phyloP scores from a whole-genome alignment of 2,329 filamentous ascomycete species.

The Penicillium sp. region DNA sequence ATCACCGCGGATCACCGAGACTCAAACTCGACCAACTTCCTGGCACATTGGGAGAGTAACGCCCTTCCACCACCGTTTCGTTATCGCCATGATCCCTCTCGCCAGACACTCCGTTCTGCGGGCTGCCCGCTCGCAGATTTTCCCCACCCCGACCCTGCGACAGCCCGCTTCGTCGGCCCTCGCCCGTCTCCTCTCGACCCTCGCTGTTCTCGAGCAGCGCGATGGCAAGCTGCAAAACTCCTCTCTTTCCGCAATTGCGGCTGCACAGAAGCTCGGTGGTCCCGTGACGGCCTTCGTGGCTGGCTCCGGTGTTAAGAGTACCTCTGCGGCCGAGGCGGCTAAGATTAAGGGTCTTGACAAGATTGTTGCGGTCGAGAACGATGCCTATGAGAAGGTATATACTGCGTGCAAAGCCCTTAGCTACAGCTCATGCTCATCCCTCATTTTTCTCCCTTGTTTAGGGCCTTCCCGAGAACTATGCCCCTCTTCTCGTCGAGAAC shows the following conservation, averaged over 20 bases:
- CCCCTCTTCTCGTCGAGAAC: slow-evolving; percentile 90
- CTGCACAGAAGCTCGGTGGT: slow-evolving; percentile 82
- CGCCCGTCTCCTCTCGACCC: slow-evolving; percentile 74
- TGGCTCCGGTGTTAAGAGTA: slow-evolving; percentile 68
- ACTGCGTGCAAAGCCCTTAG: not conserved
- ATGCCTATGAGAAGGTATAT: slow-evolving; percentile 81
- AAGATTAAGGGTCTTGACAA: slow-evolving; percentile 91
- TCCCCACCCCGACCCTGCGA: slow-evolving; percentile 38
- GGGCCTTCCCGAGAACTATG: slow-evolving; percentile 91
- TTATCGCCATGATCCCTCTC: slow-evolving; percentile 33
- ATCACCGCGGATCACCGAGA: slow-evolving; percentile 28
- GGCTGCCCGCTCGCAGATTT: slow-evolving; percentile 48
- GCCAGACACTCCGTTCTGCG: slow-evolving; percentile 42
- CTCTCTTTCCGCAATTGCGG: slow-evolving; percentile 80
- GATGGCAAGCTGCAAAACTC: slow-evolving; percentile 81
- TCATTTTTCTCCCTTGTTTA: slow-evolving; percentile 33
- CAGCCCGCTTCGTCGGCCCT: slow-evolving; percentile 55
- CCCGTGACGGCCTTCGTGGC: slow-evolving; percentile 84
- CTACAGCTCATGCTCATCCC: not conserved
- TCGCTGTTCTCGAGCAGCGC: slow-evolving; percentile 89
- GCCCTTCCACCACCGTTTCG: not conserved
- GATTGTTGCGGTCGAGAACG: slow-evolving; percentile 83
- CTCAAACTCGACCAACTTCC: slow-evolving; percentile 18
- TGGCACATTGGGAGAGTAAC: slow-evolving; percentile 13
- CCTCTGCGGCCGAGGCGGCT: slow-evolving; percentile 76